These are phyloP conservation scores for Craterostigma plantagineum DNA, from an alignment of 257 asterid genomes.

Conservation along the genomic window DNA sequence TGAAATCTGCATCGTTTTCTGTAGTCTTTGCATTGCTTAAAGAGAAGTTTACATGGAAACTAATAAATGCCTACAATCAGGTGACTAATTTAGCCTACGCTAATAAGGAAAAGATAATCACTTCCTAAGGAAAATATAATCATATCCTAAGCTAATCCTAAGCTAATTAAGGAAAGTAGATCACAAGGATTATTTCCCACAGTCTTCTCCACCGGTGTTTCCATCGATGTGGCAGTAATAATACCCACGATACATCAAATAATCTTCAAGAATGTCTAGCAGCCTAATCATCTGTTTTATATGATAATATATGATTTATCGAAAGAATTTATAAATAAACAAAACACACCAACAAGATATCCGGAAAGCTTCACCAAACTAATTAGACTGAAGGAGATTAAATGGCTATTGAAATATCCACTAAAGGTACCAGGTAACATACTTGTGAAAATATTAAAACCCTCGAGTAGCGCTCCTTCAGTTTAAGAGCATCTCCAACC, in stretches of 20 bases:
- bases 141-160: too few relatives aligned
- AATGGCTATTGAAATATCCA: neutral
- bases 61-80: too few relatives aligned
- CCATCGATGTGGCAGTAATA: constrained; percentile 91
- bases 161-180: too few relatives aligned
- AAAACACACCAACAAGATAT: neutral
- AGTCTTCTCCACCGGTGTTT: constrained; percentile 98
- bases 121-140: too few relatives aligned
- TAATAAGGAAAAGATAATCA: too few relatives aligned
- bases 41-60: too few relatives aligned
- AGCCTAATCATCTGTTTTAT: constrained; percentile 80
- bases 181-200: too few relatives aligned
- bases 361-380: neutral
- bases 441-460: constrained; percentile 98
- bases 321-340: constrained; percentile 1
- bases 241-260: constrained; percentile 77
- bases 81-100: too few relatives aligned
- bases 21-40: too few relatives aligned
- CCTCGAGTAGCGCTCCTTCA: constrained; percentile 97
- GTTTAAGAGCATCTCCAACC: too few relatives aligned
- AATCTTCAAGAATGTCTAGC: constrained; percentile 95
- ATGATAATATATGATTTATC: constrained; percentile 9
- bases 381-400: neutral
- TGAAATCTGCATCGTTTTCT: too few relatives aligned
- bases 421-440: neutral